phyloP scores from a whole-genome alignment of 2,329 filamentous ascomycete species.

The Fusarium devonianum region DNA sequence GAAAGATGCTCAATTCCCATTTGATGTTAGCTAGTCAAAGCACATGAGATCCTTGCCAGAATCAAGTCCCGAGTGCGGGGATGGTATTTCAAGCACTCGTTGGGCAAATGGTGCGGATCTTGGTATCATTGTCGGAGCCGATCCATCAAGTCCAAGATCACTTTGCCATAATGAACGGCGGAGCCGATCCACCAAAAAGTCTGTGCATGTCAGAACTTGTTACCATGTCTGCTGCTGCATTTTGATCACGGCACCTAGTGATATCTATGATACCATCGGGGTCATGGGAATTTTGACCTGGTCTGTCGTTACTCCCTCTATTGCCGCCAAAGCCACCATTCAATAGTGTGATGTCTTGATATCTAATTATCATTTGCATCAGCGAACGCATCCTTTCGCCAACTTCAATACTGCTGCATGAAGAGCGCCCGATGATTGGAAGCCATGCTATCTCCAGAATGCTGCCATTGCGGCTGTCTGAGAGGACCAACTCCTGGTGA shows the following conservation, averaged over 20 bases:
- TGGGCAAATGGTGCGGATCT: background rate
- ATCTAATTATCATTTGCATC: background rate
- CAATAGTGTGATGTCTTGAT: background rate
- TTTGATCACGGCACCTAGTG: no score
- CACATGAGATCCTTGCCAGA: conserved; percentile 3
- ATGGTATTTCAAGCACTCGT: background rate
- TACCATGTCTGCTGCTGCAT: no score
- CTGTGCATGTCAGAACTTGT: background rate
- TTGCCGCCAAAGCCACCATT: background rate
- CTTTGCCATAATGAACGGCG: background rate
- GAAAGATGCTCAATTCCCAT: conserved; percentile 2
- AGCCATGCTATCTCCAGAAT: no score
- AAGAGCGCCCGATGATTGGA: background rate
- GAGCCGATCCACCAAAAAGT: background rate
- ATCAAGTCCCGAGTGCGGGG: conserved; percentile 13
- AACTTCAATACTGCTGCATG: background rate
- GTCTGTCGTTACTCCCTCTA: no score
- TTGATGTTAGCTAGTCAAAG: conserved; percentile 7
- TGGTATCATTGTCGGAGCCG: conserved; percentile 1
- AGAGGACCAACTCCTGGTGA: no score
- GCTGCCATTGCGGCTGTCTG: no score
- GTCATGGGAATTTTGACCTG: no score
- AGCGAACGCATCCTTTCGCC: background rate
- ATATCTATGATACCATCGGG: no score
- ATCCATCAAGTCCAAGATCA: background rate